Conservation (phyloP, 2,329 filamentous ascomycete genomes). For the Coniochaeta ligniaria region DNA sequence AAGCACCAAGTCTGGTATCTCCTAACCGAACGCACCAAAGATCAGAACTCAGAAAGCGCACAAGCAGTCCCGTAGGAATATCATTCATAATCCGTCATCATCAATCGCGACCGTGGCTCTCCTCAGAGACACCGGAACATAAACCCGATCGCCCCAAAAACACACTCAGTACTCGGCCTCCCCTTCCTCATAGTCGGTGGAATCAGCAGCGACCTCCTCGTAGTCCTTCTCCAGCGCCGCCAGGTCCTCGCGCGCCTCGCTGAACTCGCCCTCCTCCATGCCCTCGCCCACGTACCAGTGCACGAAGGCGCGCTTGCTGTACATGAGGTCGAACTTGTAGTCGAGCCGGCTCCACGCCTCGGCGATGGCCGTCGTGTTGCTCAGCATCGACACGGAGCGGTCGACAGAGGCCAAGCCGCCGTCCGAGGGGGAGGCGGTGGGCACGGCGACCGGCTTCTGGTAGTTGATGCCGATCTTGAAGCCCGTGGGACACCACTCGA, state of each 20-base stretch:
- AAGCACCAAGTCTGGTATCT: not conserved
- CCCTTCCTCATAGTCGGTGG: conserved; percentile 45
- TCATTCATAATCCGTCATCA: conserved; percentile 1
- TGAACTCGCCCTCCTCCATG: conserved; percentile 90
- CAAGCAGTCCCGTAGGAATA: not conserved
- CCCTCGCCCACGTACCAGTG: conserved; percentile 82
- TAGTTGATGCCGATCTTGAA: conserved; percentile 75
- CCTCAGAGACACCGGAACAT: not conserved
- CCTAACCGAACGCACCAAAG: not conserved
- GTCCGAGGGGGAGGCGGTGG: conserved; percentile 40
- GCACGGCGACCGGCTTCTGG: conserved; percentile 58
- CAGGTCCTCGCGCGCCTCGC: conserved; percentile 78
- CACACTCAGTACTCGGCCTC: conserved; percentile 69
- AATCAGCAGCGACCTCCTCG: conserved; percentile 75
- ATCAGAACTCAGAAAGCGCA: not conserved
- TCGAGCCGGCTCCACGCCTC: conserved; percentile 67
- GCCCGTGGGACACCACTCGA: conserved; percentile 69
- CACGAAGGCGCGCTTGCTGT: conserved; percentile 69
- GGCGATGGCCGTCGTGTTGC: conserved; percentile 68
- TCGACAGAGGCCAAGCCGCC: conserved; percentile 55
- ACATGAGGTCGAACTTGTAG: conserved; percentile 73
- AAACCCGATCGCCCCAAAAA: too few species aligned
- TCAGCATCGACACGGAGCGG: conserved; percentile 63
- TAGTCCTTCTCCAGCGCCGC: conserved; percentile 83
- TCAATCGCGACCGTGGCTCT: not conserved